Percentiles rank a stretch among this genome's conserved stretches.
Conservation (phyloP, 148 eudicot genomes). For the Rhododendron ovatum region DNA sequence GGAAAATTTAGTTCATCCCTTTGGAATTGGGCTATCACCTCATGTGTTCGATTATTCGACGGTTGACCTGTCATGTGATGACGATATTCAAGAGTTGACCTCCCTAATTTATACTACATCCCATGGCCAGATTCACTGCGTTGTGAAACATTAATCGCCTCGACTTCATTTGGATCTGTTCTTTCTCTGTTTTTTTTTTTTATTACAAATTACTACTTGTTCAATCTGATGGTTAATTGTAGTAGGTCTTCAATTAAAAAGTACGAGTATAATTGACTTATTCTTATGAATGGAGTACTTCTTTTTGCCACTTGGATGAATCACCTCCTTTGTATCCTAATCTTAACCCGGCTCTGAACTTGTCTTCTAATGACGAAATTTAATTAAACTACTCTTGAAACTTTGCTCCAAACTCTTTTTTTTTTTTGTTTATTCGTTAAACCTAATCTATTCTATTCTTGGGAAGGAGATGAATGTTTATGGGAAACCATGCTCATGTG, state of each 20-base stretch:
- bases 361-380: too few species aligned
- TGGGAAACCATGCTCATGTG: too few species aligned
- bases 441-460: too few species aligned
- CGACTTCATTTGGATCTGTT: not conserved
- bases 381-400: too few species aligned
- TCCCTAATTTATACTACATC: not conserved
- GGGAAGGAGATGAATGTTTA: too few species aligned
- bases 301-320: not conserved
- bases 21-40: not conserved
- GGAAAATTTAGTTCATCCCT: not conserved
- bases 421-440: too few species aligned
- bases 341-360: not conserved
- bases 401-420: too few species aligned
- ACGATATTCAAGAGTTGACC: not conserved
- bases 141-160: not conserved
- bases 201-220: not conserved
- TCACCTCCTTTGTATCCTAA: not conserved
- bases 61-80: not conserved
- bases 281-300: not conserved
- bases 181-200: not conserved
- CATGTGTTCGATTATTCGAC: not conserved
- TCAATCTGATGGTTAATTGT: not conserved
- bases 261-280: not conserved
- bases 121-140: not conserved
- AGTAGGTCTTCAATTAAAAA: not conserved